Conservation (phyloP, 2,329 filamentous ascomycete species). For the Cladophialophora bantiana region DNA sequence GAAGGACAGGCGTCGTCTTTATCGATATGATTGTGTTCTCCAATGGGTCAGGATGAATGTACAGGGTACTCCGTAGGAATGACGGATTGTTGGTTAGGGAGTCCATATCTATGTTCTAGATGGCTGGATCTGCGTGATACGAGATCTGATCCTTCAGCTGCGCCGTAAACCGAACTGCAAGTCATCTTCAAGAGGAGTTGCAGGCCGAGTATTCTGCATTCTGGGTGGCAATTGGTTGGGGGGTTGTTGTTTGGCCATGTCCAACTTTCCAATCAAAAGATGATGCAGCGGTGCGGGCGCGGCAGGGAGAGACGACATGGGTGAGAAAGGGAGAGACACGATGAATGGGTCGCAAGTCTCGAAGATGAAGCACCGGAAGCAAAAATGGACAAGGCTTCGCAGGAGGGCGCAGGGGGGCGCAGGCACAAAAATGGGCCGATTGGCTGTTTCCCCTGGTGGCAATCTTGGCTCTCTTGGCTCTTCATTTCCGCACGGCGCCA, state of each 20-base stretch:
- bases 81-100: neutral
- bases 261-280: neutral
- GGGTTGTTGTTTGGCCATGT: neutral
- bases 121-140: neutral
- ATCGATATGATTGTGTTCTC: neutral
- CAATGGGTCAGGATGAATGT: neutral
- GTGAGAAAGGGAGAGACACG: neutral
- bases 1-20: neutral
- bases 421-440: neutral
- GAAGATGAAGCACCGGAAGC: conserved; percentile 1
- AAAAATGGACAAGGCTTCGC: neutral
- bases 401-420: conserved; percentile 13
- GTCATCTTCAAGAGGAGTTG: neutral
- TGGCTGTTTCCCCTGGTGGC: conserved; percentile 6
- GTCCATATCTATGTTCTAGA: neutral
- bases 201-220: neutral
- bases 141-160: conserved; percentile 5
- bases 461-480: conserved; percentile 22
- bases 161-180: neutral
- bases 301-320: neutral
- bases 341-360: neutral
- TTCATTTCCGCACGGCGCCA: conserved; percentile 25
- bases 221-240: neutral
- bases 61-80: neutral
- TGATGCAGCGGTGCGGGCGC: conserved; percentile 1